Percentiles rank a stretch among this genome's conserved stretches.
phyloP scores from a whole-genome alignment of 768 basidiomycete genomes.

The Kwoniella sp. region DNA sequence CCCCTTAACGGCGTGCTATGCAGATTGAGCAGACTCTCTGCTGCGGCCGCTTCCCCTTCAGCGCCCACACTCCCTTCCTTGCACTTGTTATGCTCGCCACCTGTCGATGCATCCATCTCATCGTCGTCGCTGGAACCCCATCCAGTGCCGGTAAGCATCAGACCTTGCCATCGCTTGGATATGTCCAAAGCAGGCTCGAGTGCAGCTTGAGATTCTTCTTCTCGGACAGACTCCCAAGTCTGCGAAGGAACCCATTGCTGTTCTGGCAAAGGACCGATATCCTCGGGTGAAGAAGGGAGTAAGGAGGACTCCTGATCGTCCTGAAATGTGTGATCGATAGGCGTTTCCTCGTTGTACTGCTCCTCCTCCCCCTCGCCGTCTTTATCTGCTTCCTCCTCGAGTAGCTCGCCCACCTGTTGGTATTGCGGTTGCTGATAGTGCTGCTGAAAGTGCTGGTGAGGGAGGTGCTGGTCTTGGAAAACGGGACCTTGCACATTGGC shows the following conservation, averaged over 20 bases:
- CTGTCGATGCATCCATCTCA: background rate
- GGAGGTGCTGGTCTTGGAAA: background rate
- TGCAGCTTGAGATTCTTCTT: background rate
- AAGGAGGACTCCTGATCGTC: slow-evolving; percentile 1
- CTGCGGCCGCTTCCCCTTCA: slow-evolving; percentile 22
- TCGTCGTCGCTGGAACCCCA: background rate
- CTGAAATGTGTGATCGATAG: background rate
- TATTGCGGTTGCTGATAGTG: slow-evolving; percentile 10
- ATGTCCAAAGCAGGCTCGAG: slow-evolving; percentile 20
- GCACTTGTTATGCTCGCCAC: background rate
- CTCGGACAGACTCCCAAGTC: background rate
- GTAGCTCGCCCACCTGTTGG: background rate
- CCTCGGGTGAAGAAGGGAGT: slow-evolving; percentile 11
- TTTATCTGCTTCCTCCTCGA: too few relatives aligned
- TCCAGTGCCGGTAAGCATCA: background rate
- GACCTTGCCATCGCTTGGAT: slow-evolving; percentile 15
- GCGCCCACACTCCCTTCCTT: slow-evolving; percentile 15
- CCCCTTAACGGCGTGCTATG: slow-evolving; percentile 25
- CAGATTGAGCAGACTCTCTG: slow-evolving; percentile 23
- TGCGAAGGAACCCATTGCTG: slow-evolving; percentile 21
- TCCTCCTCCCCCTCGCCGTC: background rate
- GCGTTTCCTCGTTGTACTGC: background rate
- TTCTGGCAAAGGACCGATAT: slow-evolving; percentile 6
- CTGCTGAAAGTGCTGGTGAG: background rate
- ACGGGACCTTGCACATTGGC: background rate